Conservation (phyloP, 139 green algal genomes). For the Raphidocelis subcapitata region DNA sequence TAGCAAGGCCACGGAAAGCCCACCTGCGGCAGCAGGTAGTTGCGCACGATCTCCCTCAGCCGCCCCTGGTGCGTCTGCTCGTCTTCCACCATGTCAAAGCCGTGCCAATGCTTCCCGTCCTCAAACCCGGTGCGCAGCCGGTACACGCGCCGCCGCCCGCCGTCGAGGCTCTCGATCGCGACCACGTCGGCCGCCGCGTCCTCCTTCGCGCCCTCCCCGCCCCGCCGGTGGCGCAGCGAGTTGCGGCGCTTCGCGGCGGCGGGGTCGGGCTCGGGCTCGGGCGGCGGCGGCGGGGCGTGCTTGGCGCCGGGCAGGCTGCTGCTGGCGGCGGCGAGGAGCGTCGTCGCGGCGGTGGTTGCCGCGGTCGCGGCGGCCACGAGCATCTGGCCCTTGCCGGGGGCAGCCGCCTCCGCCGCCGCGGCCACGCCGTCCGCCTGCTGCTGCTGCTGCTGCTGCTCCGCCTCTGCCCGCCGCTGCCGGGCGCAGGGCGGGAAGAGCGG, state of each 20-base stretch:
- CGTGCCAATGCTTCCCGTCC: constrained; percentile 8
- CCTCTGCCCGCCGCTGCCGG: background rate
- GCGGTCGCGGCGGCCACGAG: no score
- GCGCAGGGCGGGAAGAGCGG: background rate
- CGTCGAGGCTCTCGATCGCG: constrained; percentile 40
- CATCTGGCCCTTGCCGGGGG: no score
- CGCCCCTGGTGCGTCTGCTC: constrained; percentile 17
- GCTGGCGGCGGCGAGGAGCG: no score
- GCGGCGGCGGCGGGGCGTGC: no score
- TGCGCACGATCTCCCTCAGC: constrained; percentile 24
- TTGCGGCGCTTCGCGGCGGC: no score
- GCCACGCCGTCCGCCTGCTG: constrained; percentile 7
- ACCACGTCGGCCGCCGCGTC: constrained; percentile 12
- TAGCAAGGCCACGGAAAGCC: no score
- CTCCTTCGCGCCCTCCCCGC: no score
- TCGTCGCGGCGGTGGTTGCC: no score
- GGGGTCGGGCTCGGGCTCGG: no score
- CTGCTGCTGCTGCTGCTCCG: constrained; percentile 11
- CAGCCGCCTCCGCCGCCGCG: no score
- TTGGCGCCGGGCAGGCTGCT: no score
- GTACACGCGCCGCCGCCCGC: constrained; percentile 41
- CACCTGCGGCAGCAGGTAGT: constrained; percentile 48
- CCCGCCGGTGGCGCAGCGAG: no score
- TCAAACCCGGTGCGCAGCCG: constrained; percentile 17
- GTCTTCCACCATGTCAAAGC: constrained; percentile 52